Base-by-base conservation (phyloP, 2,329 filamentous ascomycete species). In the Sporothrix pseudoabietina region DNA sequence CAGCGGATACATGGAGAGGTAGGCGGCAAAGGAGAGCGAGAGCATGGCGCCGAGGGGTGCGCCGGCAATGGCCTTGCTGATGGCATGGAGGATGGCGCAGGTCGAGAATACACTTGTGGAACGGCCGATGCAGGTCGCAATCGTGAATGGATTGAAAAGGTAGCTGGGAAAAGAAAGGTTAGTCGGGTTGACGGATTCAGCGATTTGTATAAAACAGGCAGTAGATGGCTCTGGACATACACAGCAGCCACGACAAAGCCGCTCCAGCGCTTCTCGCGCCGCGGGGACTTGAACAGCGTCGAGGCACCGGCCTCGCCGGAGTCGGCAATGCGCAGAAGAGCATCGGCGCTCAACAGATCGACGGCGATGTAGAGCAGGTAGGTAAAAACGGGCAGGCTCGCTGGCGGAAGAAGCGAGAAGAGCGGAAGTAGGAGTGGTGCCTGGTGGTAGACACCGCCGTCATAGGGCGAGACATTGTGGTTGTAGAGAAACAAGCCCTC, bases 401-500 rank as follows among this genome's bases (percentile, higher is more conserved):
- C 86, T 80, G 91, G 88, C 10, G 96, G 95, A 61, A 99, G 87
- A 61, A 98, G 87, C 49, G 94, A 93, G 85, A 98, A 98, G 77
- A 98, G 87, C 63, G 95, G 94, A 74, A 99, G 89, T 55, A 99
- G 88, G 73, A 99, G 86, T 66, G 96, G 96, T 57, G 94, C 94
- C 86, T 97, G 87, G 82, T 90, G 87, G 81, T 88, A 91, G 80
- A 91, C 93, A 78, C 96, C 96, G 76, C 96, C 96, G 81, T 99
- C 94, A 84, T 98, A 99, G 0, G 96, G 96, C 74, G 94, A 98
- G 73, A 98, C 93, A 84, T 97, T 97, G 82, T 97, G 93, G 76
- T 93, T 94, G 82, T 98, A 98, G 30, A 99, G 89, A 79, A 97
- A 99, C 73, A 99, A 85, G 26, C 96, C 96, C 83, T 99, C 96